Conservation (phyloP, 2,329 filamentous ascomycete species). For the Cladophialophora chaetospira region DNA sequence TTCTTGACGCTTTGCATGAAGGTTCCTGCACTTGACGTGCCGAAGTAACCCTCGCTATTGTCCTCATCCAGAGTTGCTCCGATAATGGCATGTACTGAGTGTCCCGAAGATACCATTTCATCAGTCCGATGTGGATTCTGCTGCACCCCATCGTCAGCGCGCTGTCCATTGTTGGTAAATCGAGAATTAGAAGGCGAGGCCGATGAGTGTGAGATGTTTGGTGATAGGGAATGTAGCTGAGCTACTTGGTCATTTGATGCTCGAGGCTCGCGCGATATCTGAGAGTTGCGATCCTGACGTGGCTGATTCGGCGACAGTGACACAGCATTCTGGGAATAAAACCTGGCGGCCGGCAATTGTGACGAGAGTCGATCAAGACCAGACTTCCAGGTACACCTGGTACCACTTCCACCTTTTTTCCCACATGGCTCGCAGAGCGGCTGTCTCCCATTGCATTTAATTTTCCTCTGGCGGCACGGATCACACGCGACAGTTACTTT, state of each 20-base stretch:
- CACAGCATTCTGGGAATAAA: not conserved
- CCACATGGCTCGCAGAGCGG: not conserved
- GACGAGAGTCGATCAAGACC: not conserved
- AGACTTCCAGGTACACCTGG: not conserved
- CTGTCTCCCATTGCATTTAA: not conserved
- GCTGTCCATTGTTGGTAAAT: too few relatives aligned
- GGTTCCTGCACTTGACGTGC: slow-evolving; percentile 51
- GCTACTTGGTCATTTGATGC: not conserved
- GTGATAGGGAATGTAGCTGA: not conserved
- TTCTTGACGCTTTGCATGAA: slow-evolving; percentile 51
- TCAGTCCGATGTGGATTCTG: too few relatives aligned
- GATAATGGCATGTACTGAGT: slow-evolving; percentile 51
- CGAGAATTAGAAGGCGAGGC: not conserved
- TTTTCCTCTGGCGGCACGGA: slow-evolving; percentile 47
- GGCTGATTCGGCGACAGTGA: not conserved
- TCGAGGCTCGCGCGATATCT: not conserved
- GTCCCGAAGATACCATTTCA: too few relatives aligned
- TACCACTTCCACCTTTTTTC: not conserved
- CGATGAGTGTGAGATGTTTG: not conserved
- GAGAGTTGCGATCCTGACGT: not conserved
- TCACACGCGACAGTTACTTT: slow-evolving; percentile 51
- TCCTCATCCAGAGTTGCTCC: slow-evolving; percentile 47
- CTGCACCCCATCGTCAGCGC: too few relatives aligned
- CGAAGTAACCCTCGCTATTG: slow-evolving; percentile 49
- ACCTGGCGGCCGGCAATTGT: too few relatives aligned